Evolutionary conservation across 768 basidiomycete genomes (phyloP), one percentile per base, ranked within the genome.

Genomic region (Russula lepida): DNA sequence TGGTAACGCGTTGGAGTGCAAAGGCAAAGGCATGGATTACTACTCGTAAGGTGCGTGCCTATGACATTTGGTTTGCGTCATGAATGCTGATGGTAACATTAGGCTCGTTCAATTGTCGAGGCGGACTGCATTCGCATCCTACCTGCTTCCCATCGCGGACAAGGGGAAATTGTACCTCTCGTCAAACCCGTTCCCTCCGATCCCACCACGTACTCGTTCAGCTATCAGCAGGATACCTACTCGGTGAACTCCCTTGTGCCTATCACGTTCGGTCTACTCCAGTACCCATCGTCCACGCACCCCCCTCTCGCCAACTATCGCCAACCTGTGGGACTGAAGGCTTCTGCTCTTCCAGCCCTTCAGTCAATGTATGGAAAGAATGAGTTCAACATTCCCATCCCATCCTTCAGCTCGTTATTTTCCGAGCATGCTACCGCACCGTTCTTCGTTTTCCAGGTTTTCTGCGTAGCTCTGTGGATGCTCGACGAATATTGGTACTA

Each of bases 401-500:
- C 97, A 7, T 89, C 89, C 1, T 99, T 99, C 70, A 79, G 81
- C 11, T 90, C 93, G 66, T 82, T 99, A 37, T 98, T 99, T 67
- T 80, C 77, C 25, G 97, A 99, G 76, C 97, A 99, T 70, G 94
- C 95, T 1, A 95, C 94, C 5, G 97, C 97, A 0, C 97, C 97
- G 0, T 99, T 99, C 81, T 99, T 99, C 73, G 97, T 99, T 28
- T 99, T 99, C 75, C 97, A 99, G 74, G 75, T 98, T 19, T 98
- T 99, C 75, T 98, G 97, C 65, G 97, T 98, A 1, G 93, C 91
- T 0, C 77, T 99, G 11, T 99, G 97, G 97, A 92, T 89, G 71
- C 74, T 99, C 68, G 97, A 99, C 68, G 97, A 98, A 71, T 99
- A 98, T 72, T 98, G 94, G 95, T 98, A 97, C 72, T 99, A 98